A percentile compares a stretch with the other conserved stretches of the same genome.
Evolutionary conservation across 768 basidiomycete genomes (phyloP).

Genomic region (Multifurca ochricompacta): DNA sequence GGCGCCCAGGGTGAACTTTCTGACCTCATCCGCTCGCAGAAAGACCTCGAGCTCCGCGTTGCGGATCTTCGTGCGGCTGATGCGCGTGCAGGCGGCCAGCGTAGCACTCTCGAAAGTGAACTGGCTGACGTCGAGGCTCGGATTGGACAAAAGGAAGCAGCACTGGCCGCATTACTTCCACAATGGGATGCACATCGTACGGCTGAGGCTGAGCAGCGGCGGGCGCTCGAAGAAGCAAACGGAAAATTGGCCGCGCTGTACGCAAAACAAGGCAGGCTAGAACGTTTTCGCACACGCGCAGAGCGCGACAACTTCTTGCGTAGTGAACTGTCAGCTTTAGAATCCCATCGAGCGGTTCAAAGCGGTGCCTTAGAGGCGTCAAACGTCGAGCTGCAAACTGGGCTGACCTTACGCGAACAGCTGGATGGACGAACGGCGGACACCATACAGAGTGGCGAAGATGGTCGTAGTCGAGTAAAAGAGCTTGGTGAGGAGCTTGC

Average conservation of each 20-base stretch:
- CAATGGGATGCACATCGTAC: slow-evolving; percentile 56
- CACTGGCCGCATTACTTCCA: slow-evolving; percentile 58
- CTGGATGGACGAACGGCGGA: slow-evolving; percentile 52
- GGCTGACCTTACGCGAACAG: slow-evolving; percentile 42
- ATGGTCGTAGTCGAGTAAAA: slow-evolving; percentile 48
- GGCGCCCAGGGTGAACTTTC: slow-evolving; percentile 79
- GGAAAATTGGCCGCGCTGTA: slow-evolving; percentile 68
- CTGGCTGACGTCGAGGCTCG: slow-evolving; percentile 50
- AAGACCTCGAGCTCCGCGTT: slow-evolving; percentile 80
- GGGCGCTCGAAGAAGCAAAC: slow-evolving; percentile 65
- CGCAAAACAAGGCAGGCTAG: slow-evolving; percentile 84
- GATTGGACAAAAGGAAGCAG: slow-evolving; percentile 54
- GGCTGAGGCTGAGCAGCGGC: slow-evolving; percentile 47
- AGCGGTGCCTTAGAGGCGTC: slow-evolving; percentile 47
- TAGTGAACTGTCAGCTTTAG: slow-evolving; percentile 70
- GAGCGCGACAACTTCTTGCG: slow-evolving; percentile 80
- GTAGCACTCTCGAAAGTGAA: slow-evolving; percentile 57
- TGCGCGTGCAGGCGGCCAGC: slow-evolving; percentile 55
- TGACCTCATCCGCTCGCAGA: slow-evolving; percentile 76
- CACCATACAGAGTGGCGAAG: slow-evolving; percentile 54
- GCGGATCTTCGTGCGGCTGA: slow-evolving; percentile 66
- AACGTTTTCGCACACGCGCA: slow-evolving; percentile 72
- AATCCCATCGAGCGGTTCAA: slow-evolving; percentile 52
- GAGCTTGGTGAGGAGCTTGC: slow-evolving; percentile 55
- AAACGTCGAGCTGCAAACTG: slow-evolving; percentile 40